These are phyloP conservation scores for Jatropha curcas DNA, from an alignment of 345 rosid genomes.

Conservation along the genomic window DNA sequence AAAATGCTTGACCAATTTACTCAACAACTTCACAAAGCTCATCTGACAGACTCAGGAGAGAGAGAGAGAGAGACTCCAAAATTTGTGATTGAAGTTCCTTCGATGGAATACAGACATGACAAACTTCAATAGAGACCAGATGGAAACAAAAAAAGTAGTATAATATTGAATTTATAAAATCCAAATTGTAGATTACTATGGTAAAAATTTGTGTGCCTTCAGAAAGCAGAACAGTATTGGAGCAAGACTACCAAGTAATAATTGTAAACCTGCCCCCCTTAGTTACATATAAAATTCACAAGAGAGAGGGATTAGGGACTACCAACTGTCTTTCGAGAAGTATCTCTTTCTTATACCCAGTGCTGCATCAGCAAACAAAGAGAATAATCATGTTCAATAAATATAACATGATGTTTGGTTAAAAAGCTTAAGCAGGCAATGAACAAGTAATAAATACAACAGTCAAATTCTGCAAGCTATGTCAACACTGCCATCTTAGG, in stretches of 20 bases:
- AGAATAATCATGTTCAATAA: conserved; percentile 13
- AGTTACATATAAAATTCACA: neutral
- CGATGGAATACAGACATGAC: neutral
- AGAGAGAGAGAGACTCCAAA: neutral
- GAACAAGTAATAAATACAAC: too few species aligned
- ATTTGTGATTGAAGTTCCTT: neutral
- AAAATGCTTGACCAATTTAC: neutral
- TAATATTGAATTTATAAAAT: neutral
- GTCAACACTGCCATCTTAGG: too few species aligned
- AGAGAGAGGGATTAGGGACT: conserved; percentile 9
- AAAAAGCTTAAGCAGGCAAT: too few species aligned
- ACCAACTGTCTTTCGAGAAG: conserved; percentile 73
- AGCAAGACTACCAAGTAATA: neutral
- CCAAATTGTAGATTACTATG: neutral
- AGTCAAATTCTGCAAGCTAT: too few species aligned
- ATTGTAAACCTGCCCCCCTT: neutral
- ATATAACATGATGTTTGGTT: neutral
- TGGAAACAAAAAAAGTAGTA: neutral
- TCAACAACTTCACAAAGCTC: neutral
- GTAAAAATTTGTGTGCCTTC: neutral
- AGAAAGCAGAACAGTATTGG: neutral
- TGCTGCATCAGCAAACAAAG: conserved; percentile 51
- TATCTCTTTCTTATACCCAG: conserved; percentile 76
- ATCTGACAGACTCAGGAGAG: neutral
- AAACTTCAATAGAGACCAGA: neutral